Percentiles rank a stretch among this genome's conserved stretches.
These are phyloP conservation scores for Pisolithus thermaeus DNA, from an alignment of 1,284 basidiomycete genomes.

Conservation along the genomic window DNA sequence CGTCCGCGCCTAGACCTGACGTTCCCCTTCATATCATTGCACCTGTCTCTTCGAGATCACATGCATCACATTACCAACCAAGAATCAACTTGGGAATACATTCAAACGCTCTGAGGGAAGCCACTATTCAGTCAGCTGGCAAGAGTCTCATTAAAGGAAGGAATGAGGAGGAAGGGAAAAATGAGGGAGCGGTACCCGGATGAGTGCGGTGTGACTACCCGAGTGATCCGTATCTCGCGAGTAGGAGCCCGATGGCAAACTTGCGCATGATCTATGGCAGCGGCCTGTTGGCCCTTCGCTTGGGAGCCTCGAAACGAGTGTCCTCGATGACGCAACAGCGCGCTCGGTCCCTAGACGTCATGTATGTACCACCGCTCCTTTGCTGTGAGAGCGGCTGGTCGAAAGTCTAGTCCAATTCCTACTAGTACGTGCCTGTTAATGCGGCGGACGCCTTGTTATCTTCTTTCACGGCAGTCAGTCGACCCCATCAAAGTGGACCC, in stretches of 20 bases:
- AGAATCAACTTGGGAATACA: constrained; percentile 24
- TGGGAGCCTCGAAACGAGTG: too few species aligned
- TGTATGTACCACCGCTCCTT: constrained; percentile 5
- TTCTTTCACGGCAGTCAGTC: too few species aligned
- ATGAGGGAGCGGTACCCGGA: constrained; percentile 50
- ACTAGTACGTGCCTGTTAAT: too few species aligned
- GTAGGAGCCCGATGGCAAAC: too few species aligned
- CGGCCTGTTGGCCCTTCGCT: too few species aligned
- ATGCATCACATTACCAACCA: constrained; percentile 17
- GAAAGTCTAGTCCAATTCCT: too few species aligned
- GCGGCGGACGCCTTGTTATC: too few species aligned
- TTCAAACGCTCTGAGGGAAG: constrained; percentile 28
- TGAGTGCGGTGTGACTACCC: constrained; percentile 53
- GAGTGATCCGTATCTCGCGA: constrained; percentile 15
- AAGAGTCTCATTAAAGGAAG: constrained; percentile 15
- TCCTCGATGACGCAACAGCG: too few species aligned
- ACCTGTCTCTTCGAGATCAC: constrained; percentile 43
- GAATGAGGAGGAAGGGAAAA: constrained; percentile 34
- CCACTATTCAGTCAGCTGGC: constrained; percentile 30
- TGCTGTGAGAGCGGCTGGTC: too few species aligned
- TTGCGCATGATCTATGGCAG: too few species aligned
- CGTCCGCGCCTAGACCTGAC: constrained; percentile 52
- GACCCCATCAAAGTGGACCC: too few species aligned
- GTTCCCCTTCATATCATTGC: constrained; percentile 60
- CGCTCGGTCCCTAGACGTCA: too few species aligned